Percentiles rank a stretch among this genome's conserved stretches.
phyloP scores from a whole-genome alignment of 2,329 filamentous ascomycete genomes.

The Monilinia vaccinii-corymbosi region DNA sequence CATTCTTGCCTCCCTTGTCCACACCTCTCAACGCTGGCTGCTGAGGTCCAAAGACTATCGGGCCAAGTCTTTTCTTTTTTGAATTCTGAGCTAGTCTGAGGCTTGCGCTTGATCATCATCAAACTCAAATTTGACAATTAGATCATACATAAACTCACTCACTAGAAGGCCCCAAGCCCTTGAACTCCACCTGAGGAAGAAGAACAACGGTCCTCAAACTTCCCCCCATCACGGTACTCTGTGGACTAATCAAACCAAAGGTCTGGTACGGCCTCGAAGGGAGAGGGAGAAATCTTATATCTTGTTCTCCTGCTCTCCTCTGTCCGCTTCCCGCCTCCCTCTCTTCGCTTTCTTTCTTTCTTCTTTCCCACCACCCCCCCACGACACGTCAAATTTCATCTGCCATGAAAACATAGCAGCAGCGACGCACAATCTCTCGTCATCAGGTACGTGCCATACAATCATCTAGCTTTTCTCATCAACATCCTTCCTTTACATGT shows the following conservation, averaged over 20 bases:
- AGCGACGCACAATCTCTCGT: background rate
- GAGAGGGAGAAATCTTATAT: background rate
- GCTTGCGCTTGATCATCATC: background rate
- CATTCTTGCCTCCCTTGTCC: background rate
- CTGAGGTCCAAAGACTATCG: background rate
- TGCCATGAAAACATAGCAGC: background rate
- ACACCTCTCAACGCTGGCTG: background rate
- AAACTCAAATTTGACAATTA: background rate
- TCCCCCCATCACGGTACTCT: background rate
- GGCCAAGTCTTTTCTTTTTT: background rate
- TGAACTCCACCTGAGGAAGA: constrained; percentile 4
- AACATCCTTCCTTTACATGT: too few relatives aligned
- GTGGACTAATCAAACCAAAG: background rate
- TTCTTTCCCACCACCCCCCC: too few relatives aligned
- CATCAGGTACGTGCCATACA: background rate
- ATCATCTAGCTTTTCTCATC: background rate
- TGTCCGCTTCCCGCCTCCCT: too few relatives aligned
- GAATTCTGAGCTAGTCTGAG: background rate
- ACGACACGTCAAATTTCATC: background rate
- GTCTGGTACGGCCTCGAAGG: background rate
- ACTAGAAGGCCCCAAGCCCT: background rate
- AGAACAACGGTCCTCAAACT: background rate
- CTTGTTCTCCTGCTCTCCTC: background rate
- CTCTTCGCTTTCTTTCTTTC: background rate
- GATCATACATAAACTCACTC: constrained; percentile 2